These are phyloP conservation scores for Wallacemonas sp. DNA, from an alignment of 208 protist species.

Conservation along the genomic window DNA sequence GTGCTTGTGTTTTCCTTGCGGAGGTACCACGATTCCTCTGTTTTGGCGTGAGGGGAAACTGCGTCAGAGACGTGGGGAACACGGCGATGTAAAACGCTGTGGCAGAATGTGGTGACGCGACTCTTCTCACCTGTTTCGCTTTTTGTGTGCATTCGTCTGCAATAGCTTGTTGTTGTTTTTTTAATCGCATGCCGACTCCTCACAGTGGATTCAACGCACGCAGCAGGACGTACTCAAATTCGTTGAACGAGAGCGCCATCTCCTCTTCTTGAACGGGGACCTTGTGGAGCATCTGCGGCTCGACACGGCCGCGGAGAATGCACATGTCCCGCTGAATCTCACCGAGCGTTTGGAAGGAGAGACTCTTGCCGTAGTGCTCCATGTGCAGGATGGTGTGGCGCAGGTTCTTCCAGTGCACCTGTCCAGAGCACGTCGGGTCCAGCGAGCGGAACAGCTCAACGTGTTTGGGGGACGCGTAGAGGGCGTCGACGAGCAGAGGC, in stretches of 20 bases:
- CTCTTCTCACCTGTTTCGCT: neutral
- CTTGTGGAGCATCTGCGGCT: conserved; percentile 56
- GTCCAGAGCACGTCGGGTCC: conserved; percentile 90
- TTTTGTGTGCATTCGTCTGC: neutral
- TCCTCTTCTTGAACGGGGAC: conserved; percentile 70
- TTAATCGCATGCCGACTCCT: neutral
- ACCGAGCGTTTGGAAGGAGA: conserved; percentile 55
- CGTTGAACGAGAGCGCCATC: conserved; percentile 54
- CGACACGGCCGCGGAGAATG: conserved; percentile 41
- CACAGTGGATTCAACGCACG: conserved; percentile 50
- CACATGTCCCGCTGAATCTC: conserved; percentile 66
- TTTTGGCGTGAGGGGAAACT: too few relatives aligned
- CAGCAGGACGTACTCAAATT: conserved; percentile 76
- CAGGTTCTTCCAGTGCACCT: conserved; percentile 68
- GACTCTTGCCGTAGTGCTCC: conserved; percentile 45
- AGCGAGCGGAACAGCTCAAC: conserved; percentile 97
- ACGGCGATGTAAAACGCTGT: too few relatives aligned
- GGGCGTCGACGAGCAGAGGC: conserved; percentile 65
- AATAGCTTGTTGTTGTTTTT: neutral
- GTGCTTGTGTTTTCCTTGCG: too few relatives aligned
- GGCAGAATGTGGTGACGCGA: too few relatives aligned
- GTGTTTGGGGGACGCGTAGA: conserved; percentile 91
- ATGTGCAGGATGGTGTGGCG: conserved; percentile 54
- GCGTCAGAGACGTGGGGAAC: too few relatives aligned
- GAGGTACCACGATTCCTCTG: too few relatives aligned